Conservation (phyloP, 345 rosid species). For the Lumnitzera racemosa region DNA sequence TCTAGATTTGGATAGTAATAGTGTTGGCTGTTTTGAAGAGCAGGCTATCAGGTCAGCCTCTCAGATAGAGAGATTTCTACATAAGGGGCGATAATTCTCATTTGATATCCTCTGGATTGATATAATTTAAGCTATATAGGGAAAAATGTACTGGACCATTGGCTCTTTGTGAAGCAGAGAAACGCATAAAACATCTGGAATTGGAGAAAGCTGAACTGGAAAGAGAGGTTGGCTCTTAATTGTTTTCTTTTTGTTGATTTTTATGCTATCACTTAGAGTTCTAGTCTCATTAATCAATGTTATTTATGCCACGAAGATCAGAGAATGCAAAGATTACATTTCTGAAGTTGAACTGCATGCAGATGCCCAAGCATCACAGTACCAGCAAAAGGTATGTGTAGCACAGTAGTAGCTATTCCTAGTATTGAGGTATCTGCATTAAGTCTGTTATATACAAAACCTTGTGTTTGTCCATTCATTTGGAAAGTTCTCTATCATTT, state of each 20-base stretch:
- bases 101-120: not conserved
- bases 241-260: not conserved
- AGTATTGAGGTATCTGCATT: conserved; percentile 5
- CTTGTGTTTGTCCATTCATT: too few relatives aligned
- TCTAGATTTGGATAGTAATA: conserved; percentile 26
- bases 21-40: conserved; percentile 27
- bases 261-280: too few relatives aligned
- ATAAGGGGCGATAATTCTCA: conserved; percentile 1
- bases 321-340: conserved; percentile 63
- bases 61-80: conserved; percentile 5
- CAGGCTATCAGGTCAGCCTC: conserved; percentile 38
- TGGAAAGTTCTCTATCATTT: too few relatives aligned
- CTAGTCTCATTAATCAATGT: conserved; percentile 1
- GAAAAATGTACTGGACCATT: conserved; percentile 25
- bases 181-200: conserved; percentile 39
- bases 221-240: conserved; percentile 49
- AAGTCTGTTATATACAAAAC: not conserved
- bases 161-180: conserved; percentile 48
- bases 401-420: conserved; percentile 2
- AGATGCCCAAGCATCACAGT: conserved; percentile 84
- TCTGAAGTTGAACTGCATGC: conserved; percentile 78
- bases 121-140: conserved; percentile 18
- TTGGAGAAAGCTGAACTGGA: conserved; percentile 50
- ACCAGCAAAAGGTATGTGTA: conserved; percentile 66
- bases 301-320: conserved; percentile 42